Conservation (phyloP, 192 early-diverging fungal species). For the Podila horticola region DNA sequence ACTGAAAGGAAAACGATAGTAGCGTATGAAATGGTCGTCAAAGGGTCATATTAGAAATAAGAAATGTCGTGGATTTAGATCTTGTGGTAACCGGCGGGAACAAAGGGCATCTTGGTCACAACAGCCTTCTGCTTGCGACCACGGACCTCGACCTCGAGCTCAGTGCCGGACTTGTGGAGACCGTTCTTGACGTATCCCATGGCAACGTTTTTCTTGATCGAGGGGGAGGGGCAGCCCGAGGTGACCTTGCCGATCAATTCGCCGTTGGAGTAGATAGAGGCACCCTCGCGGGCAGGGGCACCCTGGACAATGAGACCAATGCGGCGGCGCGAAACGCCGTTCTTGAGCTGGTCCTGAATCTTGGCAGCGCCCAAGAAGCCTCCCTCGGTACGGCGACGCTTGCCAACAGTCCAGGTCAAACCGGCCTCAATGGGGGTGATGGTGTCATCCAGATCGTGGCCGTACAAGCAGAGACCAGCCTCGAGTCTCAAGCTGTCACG, state of each 20-base stretch:
- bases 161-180: constrained; percentile 92
- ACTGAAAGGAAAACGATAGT: background rate
- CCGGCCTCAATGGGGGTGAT: constrained; percentile 93
- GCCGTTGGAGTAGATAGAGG: constrained; percentile 75
- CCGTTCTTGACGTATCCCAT: constrained; percentile 96
- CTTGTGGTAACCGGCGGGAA: constrained; percentile 83
- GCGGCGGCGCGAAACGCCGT: constrained; percentile 80
- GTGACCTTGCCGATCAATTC: constrained; percentile 86
- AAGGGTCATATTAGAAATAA: background rate
- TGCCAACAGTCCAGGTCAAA: constrained; percentile 94
- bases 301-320: constrained; percentile 93
- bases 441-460: constrained; percentile 93
- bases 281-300: constrained; percentile 88
- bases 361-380: constrained; percentile 92
- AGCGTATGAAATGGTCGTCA: background rate
- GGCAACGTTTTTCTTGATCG: constrained; percentile 94
- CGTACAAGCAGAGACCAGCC: constrained; percentile 97
- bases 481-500: constrained; percentile 96
- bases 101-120: constrained; percentile 97
- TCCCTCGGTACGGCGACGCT: constrained; percentile 87
- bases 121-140: constrained; percentile 82
- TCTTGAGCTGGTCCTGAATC: constrained; percentile 89
- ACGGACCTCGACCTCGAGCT: constrained; percentile 91
- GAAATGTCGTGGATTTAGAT: constrained; percentile 4
- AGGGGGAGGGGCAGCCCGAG: constrained; percentile 91